A percentile compares a stretch with the other conserved stretches of the same genome.
These are phyloP conservation scores for Pichia pseudocactophila DNA, from an alignment of 805 yeast species.

Conservation along the genomic window DNA sequence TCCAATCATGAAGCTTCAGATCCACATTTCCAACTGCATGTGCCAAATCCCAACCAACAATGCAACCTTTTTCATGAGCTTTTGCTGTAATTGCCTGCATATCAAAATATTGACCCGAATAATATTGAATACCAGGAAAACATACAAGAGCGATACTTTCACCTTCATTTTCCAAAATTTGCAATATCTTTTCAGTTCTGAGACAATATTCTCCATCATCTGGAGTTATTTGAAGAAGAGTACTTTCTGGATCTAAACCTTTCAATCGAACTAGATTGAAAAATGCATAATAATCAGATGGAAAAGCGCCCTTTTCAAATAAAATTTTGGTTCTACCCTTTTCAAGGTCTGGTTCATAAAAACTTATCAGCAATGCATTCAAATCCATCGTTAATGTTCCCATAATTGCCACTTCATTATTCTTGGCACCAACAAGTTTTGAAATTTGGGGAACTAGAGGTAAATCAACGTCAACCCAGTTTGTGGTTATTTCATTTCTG, in stretches of 20 bases:
- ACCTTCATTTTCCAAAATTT: slow-evolving; percentile 43
- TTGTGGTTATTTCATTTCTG: slow-evolving; percentile 40
- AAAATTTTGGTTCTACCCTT: slow-evolving; percentile 56
- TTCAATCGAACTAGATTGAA: slow-evolving; percentile 60
- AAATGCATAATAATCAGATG: slow-evolving; percentile 86
- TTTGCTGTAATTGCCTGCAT: slow-evolving; percentile 58
- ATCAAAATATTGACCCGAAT: slow-evolving; percentile 83
- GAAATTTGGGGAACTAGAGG: slow-evolving; percentile 65
- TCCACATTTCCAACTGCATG: slow-evolving; percentile 89
- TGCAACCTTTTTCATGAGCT: slow-evolving; percentile 45
- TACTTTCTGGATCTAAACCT: slow-evolving; percentile 41
- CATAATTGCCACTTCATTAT: slow-evolving; percentile 79
- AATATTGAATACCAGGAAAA: slow-evolving; percentile 85
- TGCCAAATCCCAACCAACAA: slow-evolving; percentile 92
- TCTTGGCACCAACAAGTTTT: slow-evolving; percentile 65
- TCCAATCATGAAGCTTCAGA: slow-evolving; percentile 74
- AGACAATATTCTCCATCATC: slow-evolving; percentile 47
- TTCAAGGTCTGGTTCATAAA: slow-evolving; percentile 51
- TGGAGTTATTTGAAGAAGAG: slow-evolving; percentile 58
- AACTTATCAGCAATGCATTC: slow-evolving; percentile 63
- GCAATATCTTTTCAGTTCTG: slow-evolving; percentile 54
- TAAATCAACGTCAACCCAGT: slow-evolving; percentile 81
- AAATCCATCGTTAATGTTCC: slow-evolving; percentile 78
- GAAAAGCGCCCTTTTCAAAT: slow-evolving; percentile 83
- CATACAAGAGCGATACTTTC: slow-evolving; percentile 65